Conservation (phyloP, 345 rosid species). For the Pseudoturritis turrita region DNA sequence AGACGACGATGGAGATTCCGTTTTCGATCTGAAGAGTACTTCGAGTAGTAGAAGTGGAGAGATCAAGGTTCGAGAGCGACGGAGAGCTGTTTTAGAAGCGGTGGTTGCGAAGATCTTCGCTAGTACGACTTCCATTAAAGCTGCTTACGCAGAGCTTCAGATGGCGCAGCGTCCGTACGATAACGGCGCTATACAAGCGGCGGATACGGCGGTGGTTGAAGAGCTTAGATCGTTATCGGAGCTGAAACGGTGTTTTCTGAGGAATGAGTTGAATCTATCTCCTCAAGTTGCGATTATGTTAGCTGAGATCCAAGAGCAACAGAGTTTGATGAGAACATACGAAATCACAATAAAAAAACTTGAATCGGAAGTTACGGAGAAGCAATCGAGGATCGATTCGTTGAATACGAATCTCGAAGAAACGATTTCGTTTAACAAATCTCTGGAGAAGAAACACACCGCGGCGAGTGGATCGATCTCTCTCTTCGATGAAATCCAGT, state of each 20-base stretch:
- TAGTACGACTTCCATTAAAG: conserved; percentile 70
- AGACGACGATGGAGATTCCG: conserved; percentile 22
- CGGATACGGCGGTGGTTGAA: conserved; percentile 86
- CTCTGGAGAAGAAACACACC: conserved; percentile 58
- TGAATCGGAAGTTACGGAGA: conserved; percentile 45
- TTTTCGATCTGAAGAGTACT: conserved; percentile 30
- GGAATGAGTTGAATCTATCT: conserved; percentile 67
- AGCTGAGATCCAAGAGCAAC: conserved; percentile 96
- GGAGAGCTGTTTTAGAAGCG: conserved; percentile 60
- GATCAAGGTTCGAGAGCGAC: conserved; percentile 27
- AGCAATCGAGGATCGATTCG: conserved; percentile 36
- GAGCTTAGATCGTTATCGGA: conserved; percentile 69
- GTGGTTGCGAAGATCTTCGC: conserved; percentile 80
- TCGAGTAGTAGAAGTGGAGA: conserved; percentile 20
- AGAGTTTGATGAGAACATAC: conserved; percentile 80
- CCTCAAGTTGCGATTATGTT: conserved; percentile 87
- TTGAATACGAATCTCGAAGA: conserved; percentile 40
- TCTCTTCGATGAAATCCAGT: conserved; percentile 44
- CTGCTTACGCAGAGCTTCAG: conserved; percentile 91
- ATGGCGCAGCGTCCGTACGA: conserved; percentile 86
- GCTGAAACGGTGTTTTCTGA: conserved; percentile 58
- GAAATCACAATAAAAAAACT: conserved; percentile 76
- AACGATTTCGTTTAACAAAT: conserved; percentile 36
- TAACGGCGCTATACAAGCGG: conserved; percentile 65
- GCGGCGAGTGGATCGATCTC: conserved; percentile 60